Conservation (phyloP, 2,329 filamentous ascomycete genomes). For the Atkinsonella hypoxylon region DNA sequence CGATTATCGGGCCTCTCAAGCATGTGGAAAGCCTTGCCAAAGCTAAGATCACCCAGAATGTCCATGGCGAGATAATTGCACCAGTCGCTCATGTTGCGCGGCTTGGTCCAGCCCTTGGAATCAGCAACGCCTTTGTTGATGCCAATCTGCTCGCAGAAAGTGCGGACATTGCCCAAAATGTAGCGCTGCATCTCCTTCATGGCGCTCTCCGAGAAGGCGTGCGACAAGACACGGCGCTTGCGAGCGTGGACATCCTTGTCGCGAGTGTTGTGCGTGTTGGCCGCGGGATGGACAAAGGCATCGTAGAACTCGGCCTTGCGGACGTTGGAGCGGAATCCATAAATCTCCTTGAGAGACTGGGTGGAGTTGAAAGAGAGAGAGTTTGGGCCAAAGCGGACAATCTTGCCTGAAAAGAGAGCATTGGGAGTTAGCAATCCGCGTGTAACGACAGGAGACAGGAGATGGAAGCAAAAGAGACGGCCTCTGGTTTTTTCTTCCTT, state of each 20-base stretch:
- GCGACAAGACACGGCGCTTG: slow-evolving; percentile 59
- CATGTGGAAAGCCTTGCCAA: slow-evolving; percentile 52
- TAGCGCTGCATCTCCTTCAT: slow-evolving; percentile 58
- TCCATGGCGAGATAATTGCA: slow-evolving; percentile 52
- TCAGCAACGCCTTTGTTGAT: slow-evolving; percentile 27
- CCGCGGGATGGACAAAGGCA: slow-evolving; percentile 57
- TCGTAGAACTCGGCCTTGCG: slow-evolving; percentile 63
- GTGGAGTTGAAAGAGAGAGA: slow-evolving; percentile 66
- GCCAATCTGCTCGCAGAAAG: slow-evolving; percentile 50
- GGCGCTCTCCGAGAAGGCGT: slow-evolving; percentile 56
- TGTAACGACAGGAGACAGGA: too few relatives aligned
- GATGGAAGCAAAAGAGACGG: too few relatives aligned
- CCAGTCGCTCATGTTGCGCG: slow-evolving; percentile 52
- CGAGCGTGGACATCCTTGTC: slow-evolving; percentile 57
- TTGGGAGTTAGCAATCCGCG: not conserved
- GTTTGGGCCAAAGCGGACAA: slow-evolving; percentile 71
- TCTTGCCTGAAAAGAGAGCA: slow-evolving; percentile 30
- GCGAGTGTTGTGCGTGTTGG: slow-evolving; percentile 62
- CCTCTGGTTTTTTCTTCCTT: not conserved
- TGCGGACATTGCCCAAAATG: slow-evolving; percentile 53
- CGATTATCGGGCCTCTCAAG: slow-evolving; percentile 47
- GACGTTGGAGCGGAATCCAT: slow-evolving; percentile 51
- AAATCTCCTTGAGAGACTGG: slow-evolving; percentile 53
- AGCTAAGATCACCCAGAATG: slow-evolving; percentile 48
- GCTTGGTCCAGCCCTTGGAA: slow-evolving; percentile 42